Percentiles rank a stretch among this genome's conserved stretches.
These are phyloP conservation scores for Pseudogymnoascus sp. DNA, from an alignment of 2,329 filamentous ascomycete species.

Conservation along the genomic window DNA sequence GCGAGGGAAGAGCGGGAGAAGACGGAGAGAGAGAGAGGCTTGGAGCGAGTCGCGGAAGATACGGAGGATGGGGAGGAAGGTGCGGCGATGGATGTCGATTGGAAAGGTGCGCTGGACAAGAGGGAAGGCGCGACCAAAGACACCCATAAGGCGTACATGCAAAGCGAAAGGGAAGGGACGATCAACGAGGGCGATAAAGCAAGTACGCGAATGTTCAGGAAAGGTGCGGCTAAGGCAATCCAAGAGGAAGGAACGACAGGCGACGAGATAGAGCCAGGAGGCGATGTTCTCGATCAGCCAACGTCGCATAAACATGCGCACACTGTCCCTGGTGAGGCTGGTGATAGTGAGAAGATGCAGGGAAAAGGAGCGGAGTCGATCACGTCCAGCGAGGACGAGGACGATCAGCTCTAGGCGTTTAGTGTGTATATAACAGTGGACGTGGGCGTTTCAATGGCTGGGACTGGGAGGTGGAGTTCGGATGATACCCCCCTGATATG, in stretches of 20 bases:
- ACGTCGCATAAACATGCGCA: background rate
- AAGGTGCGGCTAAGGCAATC: background rate
- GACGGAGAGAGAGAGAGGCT: background rate
- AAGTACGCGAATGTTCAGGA: background rate
- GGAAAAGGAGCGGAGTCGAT: background rate
- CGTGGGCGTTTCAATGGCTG: background rate
- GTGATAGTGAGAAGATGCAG: background rate
- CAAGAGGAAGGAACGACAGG: background rate
- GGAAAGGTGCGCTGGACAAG: background rate
- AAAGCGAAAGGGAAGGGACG: background rate
- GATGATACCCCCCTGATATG: slow-evolving; percentile 3
- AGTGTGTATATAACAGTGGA: background rate
- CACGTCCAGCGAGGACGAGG: background rate
- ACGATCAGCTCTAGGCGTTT: background rate
- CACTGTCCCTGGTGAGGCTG: background rate
- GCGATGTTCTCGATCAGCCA: background rate
- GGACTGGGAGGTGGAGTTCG: background rate
- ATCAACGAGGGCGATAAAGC: background rate
- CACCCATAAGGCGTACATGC: background rate
- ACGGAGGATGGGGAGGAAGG: background rate
- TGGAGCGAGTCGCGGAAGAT: background rate
- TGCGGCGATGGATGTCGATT: background rate
- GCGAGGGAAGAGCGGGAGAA: background rate
- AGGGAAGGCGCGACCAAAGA: background rate
- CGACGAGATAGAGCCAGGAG: background rate